phyloP scores from a whole-genome alignment of 306 rosid species.

The Albizia julibrissin region DNA sequence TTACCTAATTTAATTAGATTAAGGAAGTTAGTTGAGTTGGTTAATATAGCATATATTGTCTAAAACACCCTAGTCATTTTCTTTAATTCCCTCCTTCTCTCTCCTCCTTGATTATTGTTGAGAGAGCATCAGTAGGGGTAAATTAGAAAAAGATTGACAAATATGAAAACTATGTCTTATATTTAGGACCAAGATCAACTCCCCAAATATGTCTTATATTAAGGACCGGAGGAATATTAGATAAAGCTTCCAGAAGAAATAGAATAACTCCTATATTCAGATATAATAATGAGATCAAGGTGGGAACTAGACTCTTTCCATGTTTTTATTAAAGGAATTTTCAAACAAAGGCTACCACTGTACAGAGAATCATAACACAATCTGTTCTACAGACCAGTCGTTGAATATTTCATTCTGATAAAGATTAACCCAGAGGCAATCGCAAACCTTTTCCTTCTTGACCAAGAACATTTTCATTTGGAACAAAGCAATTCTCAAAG shows the following conservation, averaged over 20 bases:
- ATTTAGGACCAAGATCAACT: no score
- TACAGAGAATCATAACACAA: background rate
- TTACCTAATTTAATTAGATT: no score
- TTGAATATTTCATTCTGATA: background rate
- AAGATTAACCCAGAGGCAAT: constrained; percentile 24
- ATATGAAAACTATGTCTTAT: no score
- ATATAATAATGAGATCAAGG: constrained; percentile 5
- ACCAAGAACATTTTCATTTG: constrained; percentile 91
- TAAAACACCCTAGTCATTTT: no score
- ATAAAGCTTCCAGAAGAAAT: constrained; percentile 20
- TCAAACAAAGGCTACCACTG: background rate
- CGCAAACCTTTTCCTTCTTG: constrained; percentile 88
- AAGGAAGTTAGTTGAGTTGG: no score
- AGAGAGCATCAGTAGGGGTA: no score
- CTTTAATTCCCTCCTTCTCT: no score
- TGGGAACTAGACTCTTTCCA: background rate
- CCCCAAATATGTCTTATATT: no score
- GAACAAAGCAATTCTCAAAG: constrained; percentile 96
- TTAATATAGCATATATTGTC: no score
- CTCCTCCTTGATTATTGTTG: no score
- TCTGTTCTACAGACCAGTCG: constrained; percentile 9
- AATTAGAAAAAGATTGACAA: no score
- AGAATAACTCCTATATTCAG: background rate
- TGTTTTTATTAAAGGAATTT: background rate
- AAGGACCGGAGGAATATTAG: background rate